Evolutionary conservation across 148 eudicot species (phyloP), one percentile per base, ranked within the genome.

Genomic region (Silene conica): DNA sequence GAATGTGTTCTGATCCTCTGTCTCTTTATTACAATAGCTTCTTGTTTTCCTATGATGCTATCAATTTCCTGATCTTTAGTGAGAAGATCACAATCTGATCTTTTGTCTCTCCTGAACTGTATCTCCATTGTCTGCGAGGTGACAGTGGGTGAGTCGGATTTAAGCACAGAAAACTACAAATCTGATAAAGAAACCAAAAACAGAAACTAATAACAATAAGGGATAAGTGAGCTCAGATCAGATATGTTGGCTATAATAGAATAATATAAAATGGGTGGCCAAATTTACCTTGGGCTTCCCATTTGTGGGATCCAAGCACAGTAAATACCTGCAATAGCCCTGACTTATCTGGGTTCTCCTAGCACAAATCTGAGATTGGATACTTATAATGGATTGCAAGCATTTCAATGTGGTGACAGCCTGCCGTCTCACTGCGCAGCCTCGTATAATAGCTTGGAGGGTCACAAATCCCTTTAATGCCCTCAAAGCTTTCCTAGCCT

Each of bases 401-500:
- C 85, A 85, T 73, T 84, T 92, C 11, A 92, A 85, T 12, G 92
- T 89, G 3, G 82, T 77, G 63, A 85, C 82, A 1, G 95, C 89
- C 73, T 88, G 97, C 58, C 87, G 86, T 54, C 97, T 78, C 50
- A 92, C 97, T 15, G 86, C 85, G 63, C 82, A 70, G 38, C 97
- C 97, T 55, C 97, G 78, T 19, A 92, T 85, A 2, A 89, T 84
- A 14, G 97, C 95, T 80, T 92, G 97, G 57, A 92, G 92, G 78
- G 72, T 88, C 62, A 92, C 97, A 8, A 92, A 78, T 59, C 95
- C 97, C 81, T 84, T 92, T 74, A 92, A 70, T 71, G 97, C 97
- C 21, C 90, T 71, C 72, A 88, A 76, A 50, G 97, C 95, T 78
- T 92, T 92, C 74, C 95, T 82, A 5, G 97, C 95, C 97, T 92